phyloP scores from a whole-genome alignment of 106 monocot genomes.

The Hemerocallis citrina region DNA sequence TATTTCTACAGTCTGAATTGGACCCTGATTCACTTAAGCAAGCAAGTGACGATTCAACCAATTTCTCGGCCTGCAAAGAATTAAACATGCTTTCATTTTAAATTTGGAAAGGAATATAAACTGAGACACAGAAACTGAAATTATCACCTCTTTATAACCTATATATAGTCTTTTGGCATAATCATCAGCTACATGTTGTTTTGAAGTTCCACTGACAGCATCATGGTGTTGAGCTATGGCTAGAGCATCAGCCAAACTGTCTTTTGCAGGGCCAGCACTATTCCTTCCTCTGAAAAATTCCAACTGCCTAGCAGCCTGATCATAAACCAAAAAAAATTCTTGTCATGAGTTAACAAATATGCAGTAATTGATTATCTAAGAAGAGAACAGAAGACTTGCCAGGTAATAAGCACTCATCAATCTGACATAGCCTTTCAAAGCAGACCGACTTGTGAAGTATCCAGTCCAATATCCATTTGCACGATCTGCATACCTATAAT shows the following conservation, averaged over 20 bases:
- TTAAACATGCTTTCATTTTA: background rate
- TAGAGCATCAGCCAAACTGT: constrained; percentile 83
- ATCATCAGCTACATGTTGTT: constrained; percentile 96
- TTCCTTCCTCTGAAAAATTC: constrained; percentile 76
- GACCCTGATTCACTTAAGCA: constrained; percentile 62
- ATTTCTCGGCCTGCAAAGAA: constrained; percentile 65
- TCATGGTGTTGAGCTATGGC: constrained; percentile 97
- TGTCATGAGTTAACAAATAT: constrained; percentile 10
- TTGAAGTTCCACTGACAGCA: constrained; percentile 94
- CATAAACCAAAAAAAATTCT: background rate
- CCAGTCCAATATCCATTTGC: constrained; percentile 96
- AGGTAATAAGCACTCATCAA: constrained; percentile 78
- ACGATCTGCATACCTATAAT: constrained; percentile 81
- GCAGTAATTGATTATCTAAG: background rate
- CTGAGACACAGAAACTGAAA: background rate
- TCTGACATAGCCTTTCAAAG: constrained; percentile 84
- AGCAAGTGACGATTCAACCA: constrained; percentile 59
- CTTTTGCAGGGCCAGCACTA: constrained; percentile 40
- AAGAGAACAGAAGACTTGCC: constrained; percentile 34
- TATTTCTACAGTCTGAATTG: constrained; percentile 37
- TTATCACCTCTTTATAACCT: constrained; percentile 70
- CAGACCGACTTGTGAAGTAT: constrained; percentile 93
- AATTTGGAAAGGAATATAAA: background rate
- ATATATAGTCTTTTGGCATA: constrained; percentile 82
- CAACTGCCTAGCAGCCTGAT: constrained; percentile 84